Evolutionary conservation across 176 grass and related monocot genomes (phyloP).

Genomic region (Avena eriantha): DNA sequence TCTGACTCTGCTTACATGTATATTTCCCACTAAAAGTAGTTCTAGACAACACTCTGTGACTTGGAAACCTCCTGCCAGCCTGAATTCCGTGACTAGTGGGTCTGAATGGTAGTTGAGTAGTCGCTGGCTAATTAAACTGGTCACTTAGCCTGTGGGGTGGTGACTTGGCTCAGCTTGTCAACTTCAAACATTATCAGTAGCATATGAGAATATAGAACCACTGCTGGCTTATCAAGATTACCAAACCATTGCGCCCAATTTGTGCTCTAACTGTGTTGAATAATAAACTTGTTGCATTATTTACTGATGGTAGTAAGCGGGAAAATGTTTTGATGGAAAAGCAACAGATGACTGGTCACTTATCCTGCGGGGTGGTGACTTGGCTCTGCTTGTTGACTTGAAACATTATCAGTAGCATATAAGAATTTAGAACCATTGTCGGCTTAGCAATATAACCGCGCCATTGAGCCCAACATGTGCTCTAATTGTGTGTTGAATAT

Average conservation of each 20-base stretch:
- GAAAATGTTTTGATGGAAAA: background rate
- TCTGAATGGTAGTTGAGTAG: background rate
- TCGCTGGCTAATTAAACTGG: background rate
- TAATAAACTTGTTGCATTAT: background rate
- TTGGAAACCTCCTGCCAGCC: background rate
- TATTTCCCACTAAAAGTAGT: background rate
- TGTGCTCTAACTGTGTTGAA: constrained; percentile 2
- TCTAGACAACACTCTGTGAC: background rate
- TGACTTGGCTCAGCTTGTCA: background rate
- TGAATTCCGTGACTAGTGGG: constrained; percentile 2
- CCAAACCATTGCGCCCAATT: background rate
- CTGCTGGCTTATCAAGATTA: background rate
- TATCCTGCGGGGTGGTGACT: background rate
- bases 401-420: constrained; percentile 10
- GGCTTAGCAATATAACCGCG: background rate
- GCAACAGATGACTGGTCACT: no score
- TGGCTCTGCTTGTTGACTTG: background rate
- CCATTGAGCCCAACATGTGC: background rate
- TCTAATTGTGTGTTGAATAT: constrained; percentile 4
- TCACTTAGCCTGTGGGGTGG: background rate
- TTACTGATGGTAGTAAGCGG: background rate
- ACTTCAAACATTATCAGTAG: background rate
- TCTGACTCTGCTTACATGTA: background rate
- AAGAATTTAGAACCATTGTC: constrained; percentile 14
- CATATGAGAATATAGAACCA: constrained; percentile 22